Evolutionary conservation across 331 rosid species (phyloP), one percentile per base, ranked within the genome.

Genomic region (Cydonia oblonga): DNA sequence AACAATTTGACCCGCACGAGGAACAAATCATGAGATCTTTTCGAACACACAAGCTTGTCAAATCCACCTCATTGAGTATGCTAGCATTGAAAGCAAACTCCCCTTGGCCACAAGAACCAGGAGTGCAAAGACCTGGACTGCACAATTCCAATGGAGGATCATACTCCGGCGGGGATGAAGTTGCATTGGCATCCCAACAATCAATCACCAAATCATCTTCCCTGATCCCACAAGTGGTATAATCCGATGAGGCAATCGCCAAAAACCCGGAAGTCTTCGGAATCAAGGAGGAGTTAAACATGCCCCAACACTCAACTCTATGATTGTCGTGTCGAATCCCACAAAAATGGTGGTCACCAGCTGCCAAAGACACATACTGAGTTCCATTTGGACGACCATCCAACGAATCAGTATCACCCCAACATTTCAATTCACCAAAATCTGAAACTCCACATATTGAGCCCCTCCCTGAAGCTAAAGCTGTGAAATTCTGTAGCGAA

Each of bases 111-210:
- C 97, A 93, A 2, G 81, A 64, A 61, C 83, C 77, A n/a, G 84
- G 72, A 75, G 79, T 69, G 53, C 98, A 93, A 4, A 93, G 78
- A 40, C 98, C 98, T 0, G 97, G 98, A 78, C 96, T 89, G 19
- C 92, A 93, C 67, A 93, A 85, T 70, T 93, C 97, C 86, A 93
- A 53, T 44, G 98, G 98, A 66, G 97, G 96, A 73, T 89, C 96
- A 76, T 84, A 84, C 33, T 25, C 59, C 15, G 72, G 71, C 1
- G 84, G 73, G 5, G 85, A 70, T 12, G 73, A 75, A 0, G 92
- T 68, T 16, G 80, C 78, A 49, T 90, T 82, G 33, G 85, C 80
- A 63, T 82, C 59, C 98, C 98, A 93, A 68, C 98, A 93, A 84
- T 87, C 96, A 4, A 91, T 83, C 49, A 93, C 84, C 67, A 93